Base-by-base conservation (phyloP, 306 rosid species). In the Cicer yamashitae region DNA sequence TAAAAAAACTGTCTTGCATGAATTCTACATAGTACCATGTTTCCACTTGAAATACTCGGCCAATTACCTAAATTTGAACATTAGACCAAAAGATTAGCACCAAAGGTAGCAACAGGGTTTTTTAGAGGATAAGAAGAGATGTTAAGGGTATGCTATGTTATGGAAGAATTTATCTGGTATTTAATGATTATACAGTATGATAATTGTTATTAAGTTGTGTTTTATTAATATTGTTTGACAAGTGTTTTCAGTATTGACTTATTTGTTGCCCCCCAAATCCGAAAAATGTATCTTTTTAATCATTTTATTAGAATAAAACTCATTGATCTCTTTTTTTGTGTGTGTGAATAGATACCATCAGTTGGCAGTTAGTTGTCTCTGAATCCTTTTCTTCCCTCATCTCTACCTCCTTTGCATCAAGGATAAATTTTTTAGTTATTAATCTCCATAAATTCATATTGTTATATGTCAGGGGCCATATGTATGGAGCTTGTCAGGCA, bases 401-500 rank as follows among this genome's bases (percentile, higher is more conserved):
- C 68, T 67, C 44, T 71, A 59, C 7, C 20, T 34, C 45, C 12
- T 40, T 6, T 70, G 67, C 60, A 59, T 48, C 34, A 7, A 7
- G 37, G 71, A 17, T 38, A 40, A 48, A 17, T 12, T 53, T 50
- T 66, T 44, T 30, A 30, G 37, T 17, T 46, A 20, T 66, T 44
- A 66, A 11, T 79, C 52, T 69, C 52, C 63, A 67, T 74, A 8
- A 59, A 52, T 40, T 60, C 48, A 74, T 77, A 30, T 79, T 65
- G 15, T 76, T 84, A 54, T 63, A 44, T 84, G 69, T 83, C 81
- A 93, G 98, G 96, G 73, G 89, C 89, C 47, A 73, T 80, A 68
- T 91, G 96, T 73, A 84, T 94, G 91, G 97, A 88, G 86, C 94
- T 91, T 74, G 89, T 81, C 54, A 84, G 84, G 80, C 86, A 82